Evolutionary conservation across 768 basidiomycete species (phyloP).

Genomic region (Tylopilus sp.): DNA sequence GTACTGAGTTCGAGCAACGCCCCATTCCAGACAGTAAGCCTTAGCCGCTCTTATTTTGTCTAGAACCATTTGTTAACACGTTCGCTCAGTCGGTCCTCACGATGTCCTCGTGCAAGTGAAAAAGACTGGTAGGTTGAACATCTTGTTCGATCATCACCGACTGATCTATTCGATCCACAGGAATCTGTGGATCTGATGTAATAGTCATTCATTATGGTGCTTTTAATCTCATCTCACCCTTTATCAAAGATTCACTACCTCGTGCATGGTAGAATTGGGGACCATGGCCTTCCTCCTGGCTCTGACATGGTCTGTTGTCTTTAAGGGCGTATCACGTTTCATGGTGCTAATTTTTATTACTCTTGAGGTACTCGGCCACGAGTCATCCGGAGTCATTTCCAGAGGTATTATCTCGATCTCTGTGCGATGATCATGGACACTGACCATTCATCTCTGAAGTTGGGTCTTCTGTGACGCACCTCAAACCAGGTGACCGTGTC

Average conservation of each 20-base stretch:
- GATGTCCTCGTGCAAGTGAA: conserved; percentile 89
- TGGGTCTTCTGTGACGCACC: conserved; percentile 68
- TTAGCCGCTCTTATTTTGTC: neutral
- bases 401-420: conserved; percentile 43
- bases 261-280: conserved; percentile 73
- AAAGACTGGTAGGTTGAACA: conserved; percentile 69
- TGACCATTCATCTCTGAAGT: conserved; percentile 39
- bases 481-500: conserved; percentile 83
- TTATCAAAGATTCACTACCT: conserved; percentile 67
- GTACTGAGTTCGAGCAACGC: conserved; percentile 68
- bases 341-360: neutral
- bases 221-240: conserved; percentile 5
- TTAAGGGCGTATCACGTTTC: neutral
- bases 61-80: conserved; percentile 7
- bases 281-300: conserved; percentile 66
- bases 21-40: conserved; percentile 68
- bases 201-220: conserved; percentile 10
- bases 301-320: conserved; percentile 59
- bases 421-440: neutral
- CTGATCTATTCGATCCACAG: conserved; percentile 35
- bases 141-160: conserved; percentile 1
- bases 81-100: conserved; percentile 51
- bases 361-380: conserved; percentile 87
- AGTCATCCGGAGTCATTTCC: conserved; percentile 77
- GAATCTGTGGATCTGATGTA: conserved; percentile 91